Base-by-base conservation (phyloP, 2,329 filamentous ascomycete species). In the Scedosporium dehoogii region DNA sequence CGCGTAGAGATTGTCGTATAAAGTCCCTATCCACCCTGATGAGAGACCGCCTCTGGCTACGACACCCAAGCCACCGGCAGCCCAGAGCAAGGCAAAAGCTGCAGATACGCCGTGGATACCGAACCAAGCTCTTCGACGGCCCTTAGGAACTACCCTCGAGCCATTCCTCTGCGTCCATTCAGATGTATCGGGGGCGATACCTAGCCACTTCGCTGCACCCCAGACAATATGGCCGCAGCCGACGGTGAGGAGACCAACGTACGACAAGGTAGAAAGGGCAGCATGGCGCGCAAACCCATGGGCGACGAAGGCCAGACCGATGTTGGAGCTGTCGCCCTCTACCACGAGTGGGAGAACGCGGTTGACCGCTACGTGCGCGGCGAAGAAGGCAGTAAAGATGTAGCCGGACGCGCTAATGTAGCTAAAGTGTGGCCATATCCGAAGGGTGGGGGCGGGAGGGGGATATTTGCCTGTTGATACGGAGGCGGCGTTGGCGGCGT, bases 261-360 rank as follows among this genome's bases (percentile, higher is more conserved):
- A 96, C 1, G 88, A 87, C 1, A 81, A 68, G 72, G 85, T 88
- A n/a, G 89, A 85, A 7, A 88, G 72, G 1, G 80, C 67, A 0
- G 87, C 86, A 69, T 90, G 87, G 14, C 84, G 81, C 33, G 89
- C 86, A 70, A 97, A 94, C 2, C 90, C 91, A 74, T 97, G 92
- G 12, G 87, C 85, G 6, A 97, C 87, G 72, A 90, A 97, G 12
- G 85, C 87, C 12, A 97, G 78, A 0, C 90, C 90, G 48, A 97
- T 87, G 61, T 93, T 88, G n/a, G 90, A 90, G 69, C 87, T 92
- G 64, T 92, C 91, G 6, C 92, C 92, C 61, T 96, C 90, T 55
- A 91, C 82, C 29, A 84, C 78, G 41, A 92, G 74, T 2, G 94
- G 93, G 27, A 96, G 78, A 2, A 85, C 75, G 41, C 93, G 85